These are phyloP conservation scores for Geotrichum bryndzae DNA, from an alignment of 1,139 yeast species.

Conservation along the genomic window DNA sequence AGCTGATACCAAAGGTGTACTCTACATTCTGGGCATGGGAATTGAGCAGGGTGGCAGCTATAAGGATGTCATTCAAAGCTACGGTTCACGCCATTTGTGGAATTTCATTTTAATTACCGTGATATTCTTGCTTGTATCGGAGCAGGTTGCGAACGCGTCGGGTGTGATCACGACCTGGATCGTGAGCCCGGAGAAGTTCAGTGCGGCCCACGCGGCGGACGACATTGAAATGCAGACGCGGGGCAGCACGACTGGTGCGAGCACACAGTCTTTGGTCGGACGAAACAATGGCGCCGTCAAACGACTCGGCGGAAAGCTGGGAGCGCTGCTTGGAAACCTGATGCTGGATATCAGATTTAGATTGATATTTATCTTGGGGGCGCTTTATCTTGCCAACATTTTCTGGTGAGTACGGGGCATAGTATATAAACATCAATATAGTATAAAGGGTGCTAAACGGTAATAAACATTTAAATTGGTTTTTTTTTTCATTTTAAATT, in stretches of 20 bases:
- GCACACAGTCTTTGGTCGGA: background rate
- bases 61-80: background rate
- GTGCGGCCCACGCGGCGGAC: background rate
- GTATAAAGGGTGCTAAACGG: no score
- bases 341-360: constrained; percentile 7
- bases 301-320: constrained; percentile 13
- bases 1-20: constrained; percentile 25
- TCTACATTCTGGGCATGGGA: constrained; percentile 20
- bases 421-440: no score
- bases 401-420: constrained; percentile 9
- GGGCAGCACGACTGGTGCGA: background rate
- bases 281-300: background rate
- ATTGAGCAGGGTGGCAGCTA: background rate
- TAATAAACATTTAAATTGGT: no score
- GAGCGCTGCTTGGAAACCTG: background rate
- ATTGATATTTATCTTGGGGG: constrained; percentile 4
- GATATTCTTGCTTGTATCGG: constrained; percentile 15
- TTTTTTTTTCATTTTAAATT: no score
- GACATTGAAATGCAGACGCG: background rate
- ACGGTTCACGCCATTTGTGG: background rate
- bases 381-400: constrained; percentile 8
- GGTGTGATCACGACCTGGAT: constrained; percentile 16
- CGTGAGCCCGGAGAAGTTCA: constrained; percentile 16
- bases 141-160: constrained; percentile 15
- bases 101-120: constrained; percentile 15